Evolutionary conservation across 352 stramenopile species (phyloP).

Genomic region (Aphanomyces astaci): DNA sequence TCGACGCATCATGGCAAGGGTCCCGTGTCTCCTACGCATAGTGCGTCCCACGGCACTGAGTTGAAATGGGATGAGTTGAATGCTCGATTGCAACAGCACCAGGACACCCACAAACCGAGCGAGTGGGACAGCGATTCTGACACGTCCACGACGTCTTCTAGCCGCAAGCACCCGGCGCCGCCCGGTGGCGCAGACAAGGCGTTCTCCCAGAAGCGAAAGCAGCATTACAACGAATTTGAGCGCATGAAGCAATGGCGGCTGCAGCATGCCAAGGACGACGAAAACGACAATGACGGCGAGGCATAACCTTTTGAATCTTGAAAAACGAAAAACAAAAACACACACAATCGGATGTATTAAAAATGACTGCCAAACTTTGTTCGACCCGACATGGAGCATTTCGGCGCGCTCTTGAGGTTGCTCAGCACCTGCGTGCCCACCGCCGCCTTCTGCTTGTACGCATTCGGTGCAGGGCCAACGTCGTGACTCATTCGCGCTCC

Average conservation of each 20-base stretch:
- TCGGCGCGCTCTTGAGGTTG: slow-evolving; percentile 50
- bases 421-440: slow-evolving; percentile 61
- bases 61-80: slow-evolving; percentile 60
- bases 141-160: slow-evolving; percentile 23
- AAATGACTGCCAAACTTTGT: slow-evolving; percentile 75
- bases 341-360: slow-evolving; percentile 24
- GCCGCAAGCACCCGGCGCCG: slow-evolving; percentile 29
- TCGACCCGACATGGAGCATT: slow-evolving; percentile 65
- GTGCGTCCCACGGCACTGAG: slow-evolving; percentile 9
- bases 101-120: no score
- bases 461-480: slow-evolving; percentile 33
- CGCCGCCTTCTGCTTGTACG: slow-evolving; percentile 51
- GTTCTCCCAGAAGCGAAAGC: slow-evolving; percentile 67
- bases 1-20: not conserved
- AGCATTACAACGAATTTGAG: slow-evolving; percentile 81
- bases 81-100: slow-evolving; percentile 45
- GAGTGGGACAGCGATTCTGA: slow-evolving; percentile 45
- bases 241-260: slow-evolving; percentile 57
- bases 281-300: slow-evolving; percentile 39
- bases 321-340: not conserved
- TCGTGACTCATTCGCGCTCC: slow-evolving; percentile 25
- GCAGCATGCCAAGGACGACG: slow-evolving; percentile 40
- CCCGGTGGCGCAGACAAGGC: slow-evolving; percentile 14
- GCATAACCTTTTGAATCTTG: slow-evolving; percentile 20
- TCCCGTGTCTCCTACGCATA: slow-evolving; percentile 10